Evolutionary conservation across 768 basidiomycete genomes (phyloP).

Genomic region (Mrakia hoshinonis): DNA sequence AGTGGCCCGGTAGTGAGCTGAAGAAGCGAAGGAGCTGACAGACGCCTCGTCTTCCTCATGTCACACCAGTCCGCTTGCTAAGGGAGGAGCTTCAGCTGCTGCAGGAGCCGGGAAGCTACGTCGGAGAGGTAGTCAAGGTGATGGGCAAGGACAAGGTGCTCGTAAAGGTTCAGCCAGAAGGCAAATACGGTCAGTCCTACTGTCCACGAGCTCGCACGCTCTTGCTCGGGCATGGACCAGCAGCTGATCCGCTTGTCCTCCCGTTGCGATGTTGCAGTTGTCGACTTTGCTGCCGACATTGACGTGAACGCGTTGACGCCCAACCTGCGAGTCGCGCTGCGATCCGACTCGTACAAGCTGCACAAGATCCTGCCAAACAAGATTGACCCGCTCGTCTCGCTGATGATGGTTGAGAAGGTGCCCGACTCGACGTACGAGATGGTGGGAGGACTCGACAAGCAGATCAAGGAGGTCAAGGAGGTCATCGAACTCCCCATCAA

Average conservation of each 20-base stretch:
- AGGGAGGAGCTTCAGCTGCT: slow-evolving; percentile 85
- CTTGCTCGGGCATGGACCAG: background rate
- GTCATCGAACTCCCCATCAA: slow-evolving; percentile 97
- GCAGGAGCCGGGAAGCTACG: slow-evolving; percentile 93
- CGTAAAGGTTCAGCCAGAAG: slow-evolving; percentile 97
- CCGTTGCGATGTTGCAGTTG: slow-evolving; percentile 53
- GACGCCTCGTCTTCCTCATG: background rate
- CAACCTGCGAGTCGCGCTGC: slow-evolving; percentile 83
- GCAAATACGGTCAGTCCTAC: slow-evolving; percentile 80
- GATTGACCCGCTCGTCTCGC: slow-evolving; percentile 91
- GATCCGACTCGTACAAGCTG: slow-evolving; percentile 90
- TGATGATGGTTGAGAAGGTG: slow-evolving; percentile 99
- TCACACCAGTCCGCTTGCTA: slow-evolving; percentile 62
- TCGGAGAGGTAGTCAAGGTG: slow-evolving; percentile 93
- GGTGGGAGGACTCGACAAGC: slow-evolving; percentile 97
- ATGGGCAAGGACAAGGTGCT: slow-evolving; percentile 99
- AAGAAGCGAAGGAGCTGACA: background rate
- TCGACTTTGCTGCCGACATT: slow-evolving; percentile 84
- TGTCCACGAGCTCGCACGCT: background rate
- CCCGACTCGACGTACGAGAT: slow-evolving; percentile 99
- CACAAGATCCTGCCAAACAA: slow-evolving; percentile 97
- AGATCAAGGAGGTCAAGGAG: slow-evolving; percentile 98
- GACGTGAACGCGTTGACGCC: slow-evolving; percentile 70
- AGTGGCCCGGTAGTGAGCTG: background rate
- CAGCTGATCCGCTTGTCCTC: background rate